A percentile compares a stretch with the other conserved stretches of the same genome.
Evolutionary conservation across 257 asterid species (phyloP).

Genomic region (Fraxinus quadrangulata): DNA sequence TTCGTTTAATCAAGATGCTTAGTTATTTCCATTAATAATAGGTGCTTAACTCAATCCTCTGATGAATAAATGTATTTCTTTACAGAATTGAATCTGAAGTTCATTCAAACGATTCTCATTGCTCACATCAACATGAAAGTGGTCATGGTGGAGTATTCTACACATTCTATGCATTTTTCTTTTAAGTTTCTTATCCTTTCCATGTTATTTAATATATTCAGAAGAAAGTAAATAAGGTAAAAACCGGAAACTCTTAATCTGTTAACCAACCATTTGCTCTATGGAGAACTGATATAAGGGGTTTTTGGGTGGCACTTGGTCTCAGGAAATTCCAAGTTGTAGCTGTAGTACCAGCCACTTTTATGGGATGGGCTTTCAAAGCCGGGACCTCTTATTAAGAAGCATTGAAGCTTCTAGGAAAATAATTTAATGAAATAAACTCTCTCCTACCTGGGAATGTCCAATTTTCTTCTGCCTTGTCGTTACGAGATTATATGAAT

Average conservation of each 20-base stretch:
- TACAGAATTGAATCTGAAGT: conserved; percentile 83
- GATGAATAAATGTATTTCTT: conserved; percentile 21
- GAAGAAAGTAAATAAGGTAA: not conserved
- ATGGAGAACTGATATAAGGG: not conserved
- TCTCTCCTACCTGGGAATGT: not conserved
- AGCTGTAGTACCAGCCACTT: not conserved
- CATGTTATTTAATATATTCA: not conserved
- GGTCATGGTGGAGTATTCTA: conserved; percentile 54
- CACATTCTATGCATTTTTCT: conserved; percentile 2
- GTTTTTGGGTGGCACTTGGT: not conserved
- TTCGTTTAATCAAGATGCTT: conserved; percentile 14
- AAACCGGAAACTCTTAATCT: not conserved
- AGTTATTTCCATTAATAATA: conserved; percentile 16
- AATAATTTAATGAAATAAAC: not conserved
- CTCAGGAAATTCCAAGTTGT: not conserved
- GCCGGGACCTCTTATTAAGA: not conserved
- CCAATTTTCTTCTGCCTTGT: not conserved
- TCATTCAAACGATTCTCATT: conserved; percentile 60
- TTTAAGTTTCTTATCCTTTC: not conserved
- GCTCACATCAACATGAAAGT: conserved; percentile 64
- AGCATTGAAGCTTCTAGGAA: not conserved
- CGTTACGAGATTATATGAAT: not conserved
- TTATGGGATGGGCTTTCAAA: not conserved
- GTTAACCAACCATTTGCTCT: not conserved
- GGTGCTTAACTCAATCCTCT: conserved; percentile 8